Evolutionary conservation across 805 yeast species (phyloP).

Genomic region (Saccharomycopsis oosterbeekiorum): DNA sequence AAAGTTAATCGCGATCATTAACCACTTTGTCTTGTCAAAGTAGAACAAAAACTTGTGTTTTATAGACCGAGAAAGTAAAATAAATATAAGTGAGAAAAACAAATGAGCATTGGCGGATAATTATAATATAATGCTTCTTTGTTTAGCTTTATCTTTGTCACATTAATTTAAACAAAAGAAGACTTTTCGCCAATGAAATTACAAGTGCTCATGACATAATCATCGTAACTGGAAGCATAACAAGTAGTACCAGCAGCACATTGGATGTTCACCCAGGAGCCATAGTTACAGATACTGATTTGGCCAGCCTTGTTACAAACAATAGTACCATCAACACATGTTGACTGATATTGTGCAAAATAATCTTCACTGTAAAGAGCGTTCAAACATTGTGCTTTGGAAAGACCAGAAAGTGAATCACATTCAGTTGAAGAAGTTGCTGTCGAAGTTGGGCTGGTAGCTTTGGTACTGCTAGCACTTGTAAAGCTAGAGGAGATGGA

Average conservation of each 20-base stretch:
- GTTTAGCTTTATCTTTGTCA: neutral
- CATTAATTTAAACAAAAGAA: neutral
- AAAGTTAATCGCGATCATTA: neutral
- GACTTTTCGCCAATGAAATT: conserved; percentile 30
- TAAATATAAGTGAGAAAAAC: neutral
- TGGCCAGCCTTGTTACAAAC: conserved; percentile 43
- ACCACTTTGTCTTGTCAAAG: neutral
- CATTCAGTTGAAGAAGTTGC: neutral
- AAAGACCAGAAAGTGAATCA: conserved; percentile 29
- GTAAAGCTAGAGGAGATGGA: conserved; percentile 3
- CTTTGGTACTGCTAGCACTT: neutral
- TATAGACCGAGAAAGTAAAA: neutral
- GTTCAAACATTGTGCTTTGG: conserved; percentile 37
- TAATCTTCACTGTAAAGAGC: conserved; percentile 33
- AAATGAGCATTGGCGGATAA: neutral
- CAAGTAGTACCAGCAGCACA: conserved; percentile 62
- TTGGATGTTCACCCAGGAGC: conserved; percentile 44
- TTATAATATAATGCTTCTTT: neutral
- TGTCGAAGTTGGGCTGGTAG: neutral
- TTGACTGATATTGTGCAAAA: conserved; percentile 6
- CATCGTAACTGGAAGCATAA: conserved; percentile 37
- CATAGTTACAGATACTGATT: conserved; percentile 47
- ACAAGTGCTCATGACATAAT: conserved; percentile 39
- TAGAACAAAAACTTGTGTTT: neutral
- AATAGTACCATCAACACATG: conserved; percentile 39